Conservation (phyloP, 805 yeast species). For the Hanseniaspora hatyaiensis region DNA sequence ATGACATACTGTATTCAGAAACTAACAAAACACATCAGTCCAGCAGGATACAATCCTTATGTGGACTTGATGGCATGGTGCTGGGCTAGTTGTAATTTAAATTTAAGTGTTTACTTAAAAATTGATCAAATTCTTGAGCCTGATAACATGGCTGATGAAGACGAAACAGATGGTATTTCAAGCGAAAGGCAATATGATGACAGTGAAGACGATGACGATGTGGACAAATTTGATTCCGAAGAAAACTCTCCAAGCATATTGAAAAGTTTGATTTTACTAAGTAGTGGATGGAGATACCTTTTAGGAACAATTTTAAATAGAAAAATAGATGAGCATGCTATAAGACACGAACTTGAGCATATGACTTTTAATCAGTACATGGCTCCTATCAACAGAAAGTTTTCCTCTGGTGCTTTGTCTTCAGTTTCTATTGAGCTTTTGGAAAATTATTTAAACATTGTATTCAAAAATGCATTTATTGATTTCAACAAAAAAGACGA, state of each 20-base stretch:
- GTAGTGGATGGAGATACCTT: slow-evolving; percentile 51
- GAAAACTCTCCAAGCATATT: slow-evolving; percentile 37
- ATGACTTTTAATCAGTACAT: slow-evolving; percentile 49
- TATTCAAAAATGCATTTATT: slow-evolving; percentile 1
- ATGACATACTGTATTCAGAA: slow-evolving; percentile 37
- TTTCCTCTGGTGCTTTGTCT: slow-evolving; percentile 38
- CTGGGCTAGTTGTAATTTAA: slow-evolving; percentile 58
- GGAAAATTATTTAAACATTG: slow-evolving; percentile 12
- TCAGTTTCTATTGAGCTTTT: slow-evolving; percentile 11
- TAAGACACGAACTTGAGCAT: slow-evolving; percentile 46
- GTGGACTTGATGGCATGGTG: slow-evolving; percentile 42
- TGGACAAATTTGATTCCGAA: too few species aligned
- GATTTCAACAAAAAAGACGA: slow-evolving; percentile 15
- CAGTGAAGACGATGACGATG: slow-evolving; percentile 23
- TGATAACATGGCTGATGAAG: neutral
- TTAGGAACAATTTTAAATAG: slow-evolving; percentile 47
- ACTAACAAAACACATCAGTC: slow-evolving; percentile 18
- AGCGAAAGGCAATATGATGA: slow-evolving; percentile 31
- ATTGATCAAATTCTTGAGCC: slow-evolving; percentile 43
- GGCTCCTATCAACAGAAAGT: slow-evolving; percentile 55
- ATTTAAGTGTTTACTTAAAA: slow-evolving; percentile 49
- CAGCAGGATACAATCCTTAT: slow-evolving; percentile 46
- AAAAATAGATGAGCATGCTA: slow-evolving; percentile 4
- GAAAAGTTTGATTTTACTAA: slow-evolving; percentile 45
- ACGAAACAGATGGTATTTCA: neutral